phyloP scores from a whole-genome alignment of 2,329 filamentous ascomycete species.

The Diaporthe sp. region DNA sequence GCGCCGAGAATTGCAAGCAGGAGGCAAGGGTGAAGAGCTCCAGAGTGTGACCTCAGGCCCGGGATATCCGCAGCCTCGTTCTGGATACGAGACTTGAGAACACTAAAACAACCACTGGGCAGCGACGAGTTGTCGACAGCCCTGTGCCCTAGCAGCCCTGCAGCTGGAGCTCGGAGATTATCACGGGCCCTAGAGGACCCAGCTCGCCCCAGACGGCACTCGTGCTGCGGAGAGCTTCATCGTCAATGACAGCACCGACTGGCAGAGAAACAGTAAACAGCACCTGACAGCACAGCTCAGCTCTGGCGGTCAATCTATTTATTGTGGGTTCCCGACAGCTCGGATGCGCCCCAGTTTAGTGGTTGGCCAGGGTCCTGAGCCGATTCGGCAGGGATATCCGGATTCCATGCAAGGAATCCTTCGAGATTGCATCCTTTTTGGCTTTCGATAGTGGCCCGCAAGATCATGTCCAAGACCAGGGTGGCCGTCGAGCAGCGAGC shows the following conservation, averaged over 20 bases:
- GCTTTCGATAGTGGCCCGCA: slow-evolving; percentile 28
- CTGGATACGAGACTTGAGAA: slow-evolving; percentile 21
- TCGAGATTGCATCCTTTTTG: slow-evolving; percentile 28
- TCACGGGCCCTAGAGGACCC: not conserved
- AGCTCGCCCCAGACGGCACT: slow-evolving; percentile 21
- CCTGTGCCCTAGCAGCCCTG: slow-evolving; percentile 10
- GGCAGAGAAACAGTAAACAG: not conserved
- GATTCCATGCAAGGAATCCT: slow-evolving; percentile 10
- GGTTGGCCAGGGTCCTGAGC: slow-evolving; percentile 6
- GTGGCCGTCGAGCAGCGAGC: not conserved
- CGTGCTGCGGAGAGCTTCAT: slow-evolving; percentile 14
- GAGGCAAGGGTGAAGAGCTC: not conserved
- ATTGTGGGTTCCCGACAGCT: slow-evolving; percentile 29
- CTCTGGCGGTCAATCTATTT: slow-evolving; percentile 8
- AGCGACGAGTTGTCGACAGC: not conserved
- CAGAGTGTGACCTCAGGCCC: not conserved
- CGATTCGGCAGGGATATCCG: slow-evolving; percentile 24
- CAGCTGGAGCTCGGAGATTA: slow-evolving; percentile 20
- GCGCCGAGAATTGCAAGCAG: not conserved
- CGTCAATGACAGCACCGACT: slow-evolving; percentile 11
- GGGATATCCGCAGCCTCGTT: slow-evolving; percentile 27
- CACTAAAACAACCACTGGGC: not conserved
- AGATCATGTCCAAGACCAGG: not conserved
- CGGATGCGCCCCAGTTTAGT: slow-evolving; percentile 12
- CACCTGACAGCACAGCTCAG: not conserved